Conservation (phyloP, 306 rosid genomes). For the Senna tora region DNA sequence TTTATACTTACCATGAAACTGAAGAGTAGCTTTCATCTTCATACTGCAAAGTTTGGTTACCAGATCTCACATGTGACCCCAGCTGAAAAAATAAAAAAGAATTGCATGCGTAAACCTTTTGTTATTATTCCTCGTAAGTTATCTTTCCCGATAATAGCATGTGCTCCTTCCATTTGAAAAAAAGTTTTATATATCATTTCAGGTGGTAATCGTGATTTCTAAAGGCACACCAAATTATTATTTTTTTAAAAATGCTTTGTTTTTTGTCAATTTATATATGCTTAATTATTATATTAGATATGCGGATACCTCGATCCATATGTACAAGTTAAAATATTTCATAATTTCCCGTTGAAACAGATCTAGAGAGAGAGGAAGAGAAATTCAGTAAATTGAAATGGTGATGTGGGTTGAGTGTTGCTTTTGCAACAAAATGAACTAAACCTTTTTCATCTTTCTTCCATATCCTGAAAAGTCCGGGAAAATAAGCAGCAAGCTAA, state of each 20-base stretch:
- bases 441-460: too few species aligned
- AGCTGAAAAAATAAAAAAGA: not conserved
- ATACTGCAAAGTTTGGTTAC: slow-evolving; percentile 10
- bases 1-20: not conserved
- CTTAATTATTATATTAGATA: too few species aligned
- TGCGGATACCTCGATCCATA: too few species aligned
- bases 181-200: not conserved
- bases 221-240: too few species aligned
- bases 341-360: not conserved
- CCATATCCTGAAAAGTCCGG: not conserved
- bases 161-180: slow-evolving; percentile 17
- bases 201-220: not conserved
- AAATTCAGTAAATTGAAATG: too few species aligned
- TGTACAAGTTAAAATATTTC: not conserved
- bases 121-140: not conserved
- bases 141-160: slow-evolving; percentile 16
- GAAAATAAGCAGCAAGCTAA: not conserved
- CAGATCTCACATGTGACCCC: slow-evolving; percentile 20
- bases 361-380: not conserved
- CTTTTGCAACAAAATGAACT: too few species aligned
- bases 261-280: too few species aligned
- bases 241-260: too few species aligned
- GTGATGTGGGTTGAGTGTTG: too few species aligned
- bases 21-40: slow-evolving; percentile 4
- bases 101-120: not conserved